phyloP scores from a whole-genome alignment of 345 rosid genomes.

The Barbarea vulgaris region DNA sequence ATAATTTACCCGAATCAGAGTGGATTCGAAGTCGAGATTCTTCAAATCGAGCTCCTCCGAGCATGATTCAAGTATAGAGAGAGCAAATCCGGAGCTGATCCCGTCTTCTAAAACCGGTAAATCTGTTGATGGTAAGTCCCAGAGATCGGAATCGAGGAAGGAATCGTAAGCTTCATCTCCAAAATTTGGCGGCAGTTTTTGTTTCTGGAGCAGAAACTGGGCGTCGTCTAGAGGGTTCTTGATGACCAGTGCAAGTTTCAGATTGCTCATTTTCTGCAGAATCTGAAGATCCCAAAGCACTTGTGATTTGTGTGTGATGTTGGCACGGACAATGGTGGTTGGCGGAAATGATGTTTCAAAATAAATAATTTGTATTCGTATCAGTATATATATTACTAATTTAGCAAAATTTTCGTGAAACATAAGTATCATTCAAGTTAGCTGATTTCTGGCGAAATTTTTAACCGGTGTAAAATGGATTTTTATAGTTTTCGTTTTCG shows the following conservation, averaged over 20 bases:
- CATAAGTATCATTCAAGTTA: too few species aligned
- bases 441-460: too few species aligned
- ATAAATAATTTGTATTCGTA: too few species aligned
- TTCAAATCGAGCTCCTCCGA: conserved; percentile 44
- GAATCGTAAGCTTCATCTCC: conserved; percentile 68
- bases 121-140: conserved; percentile 76
- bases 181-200: conserved; percentile 61
- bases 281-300: neutral
- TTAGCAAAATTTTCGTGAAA: too few species aligned
- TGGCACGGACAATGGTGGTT: neutral
- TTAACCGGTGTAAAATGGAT: too few species aligned
- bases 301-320: neutral
- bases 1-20: conserved; percentile 48
- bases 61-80: conserved; percentile 43
- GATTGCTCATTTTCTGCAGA: conserved; percentile 47
- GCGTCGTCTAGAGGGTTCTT: conserved; percentile 39
- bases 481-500: too few species aligned
- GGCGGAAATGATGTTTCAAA: neutral
- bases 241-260: conserved; percentile 61
- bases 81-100: conserved; percentile 22
- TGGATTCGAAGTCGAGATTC: conserved; percentile 50
- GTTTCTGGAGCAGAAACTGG: conserved; percentile 61
- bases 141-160: conserved; percentile 69
- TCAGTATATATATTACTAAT: too few species aligned
- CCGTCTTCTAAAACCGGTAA: conserved; percentile 39